Base-by-base conservation (phyloP, 805 yeast species). In the Saccharomycopsis malanga region DNA sequence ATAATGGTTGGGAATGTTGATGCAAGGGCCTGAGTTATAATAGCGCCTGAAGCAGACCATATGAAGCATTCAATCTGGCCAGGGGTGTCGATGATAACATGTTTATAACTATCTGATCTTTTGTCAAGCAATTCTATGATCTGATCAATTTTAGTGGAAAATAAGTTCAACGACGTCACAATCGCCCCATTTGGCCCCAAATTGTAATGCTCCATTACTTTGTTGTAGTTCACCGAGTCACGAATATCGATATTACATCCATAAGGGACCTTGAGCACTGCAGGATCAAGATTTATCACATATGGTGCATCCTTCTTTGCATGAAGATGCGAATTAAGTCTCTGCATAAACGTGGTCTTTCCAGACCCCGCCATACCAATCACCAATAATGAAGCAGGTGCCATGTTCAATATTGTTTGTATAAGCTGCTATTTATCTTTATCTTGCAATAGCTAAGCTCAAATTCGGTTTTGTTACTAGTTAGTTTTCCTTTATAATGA, bases 161-260 rank as follows among this genome's bases (percentile, higher is more conserved):
- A 93, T 44, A 93, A 69, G 61, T 93, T 93, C 52, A 93, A 71
- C 18, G 96, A 87, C 0, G 98, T 93, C 54, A 94, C 96, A 61
- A 93, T 93, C 2, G 98, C 98, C 48, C 99, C 99, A 61, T 93
- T 93, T 12, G 99, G 99, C 0, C 99, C 99, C 49, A 93, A 65
- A 49, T 86, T 83, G 61, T 91, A 87, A 61, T 89, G 89, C 57
- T 88, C 93, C 98, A 91, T 93, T 38, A 93, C 98, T 60, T 93
- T 88, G 54, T 84, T 86, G 64, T 93, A 93, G 61, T 93, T 91
- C 51, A 93, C 87, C 0, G 97, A 86, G 65, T 93, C 99, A 59
- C 99, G 73, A 54, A 93, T 93, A 65, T 93, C 99, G 53, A 93
- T 88, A 61, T 93, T 88, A 36, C 95, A 83, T 17, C 89, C 93